Base-by-base conservation (phyloP, 2,329 filamentous ascomycete genomes). In the Thielaviopsis populi region DNA sequence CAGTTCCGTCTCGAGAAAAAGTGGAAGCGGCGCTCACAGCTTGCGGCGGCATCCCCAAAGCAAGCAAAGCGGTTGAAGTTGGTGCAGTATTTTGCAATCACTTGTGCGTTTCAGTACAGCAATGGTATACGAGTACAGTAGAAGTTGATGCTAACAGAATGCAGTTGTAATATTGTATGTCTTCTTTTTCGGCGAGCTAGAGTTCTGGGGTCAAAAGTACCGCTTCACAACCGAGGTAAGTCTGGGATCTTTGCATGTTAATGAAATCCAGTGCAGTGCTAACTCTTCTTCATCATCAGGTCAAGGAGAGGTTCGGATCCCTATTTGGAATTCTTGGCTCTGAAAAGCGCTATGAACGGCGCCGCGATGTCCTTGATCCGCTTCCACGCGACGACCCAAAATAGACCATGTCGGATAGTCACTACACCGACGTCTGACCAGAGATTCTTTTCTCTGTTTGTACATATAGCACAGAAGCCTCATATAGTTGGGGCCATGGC, bases 1-100 rank as follows among this genome's bases (percentile, higher is more conserved):
- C 85, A 91, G 73, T 87, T 91, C 71, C 80, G 84, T 53, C 85
- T 90, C 69, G 88, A 92, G 77, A 84, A 87, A 72, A 85, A 87
- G 71, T 91, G 87, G 75, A 87, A 89, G 74, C 80, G 88, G 62
- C 80, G 88, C 63, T 74, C 87, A 30, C 78, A 79, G 65, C 73
- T 88, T 68, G 82, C 83, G 69, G 81, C 80, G 70, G 78, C 80
- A 48, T 76, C 84, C 24, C 86, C 86, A 8, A 73, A 74, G 59
- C 89, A 85, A 84, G 79, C 81, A 50, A 88, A 85, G 72, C 78
- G 75, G 66, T 76, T 86, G 64, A 83, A 83, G 73, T 75, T 90
- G 67, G 79, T 79, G 60, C 87, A 90, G 73, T 80, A 84, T 11
- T 74, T 74, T 27, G 81, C 77, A 46, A 78, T 85, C 56, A 76